These are phyloP conservation scores for Picea glauca DNA, from an alignment of 75 land plant species.

Conservation along the genomic window DNA sequence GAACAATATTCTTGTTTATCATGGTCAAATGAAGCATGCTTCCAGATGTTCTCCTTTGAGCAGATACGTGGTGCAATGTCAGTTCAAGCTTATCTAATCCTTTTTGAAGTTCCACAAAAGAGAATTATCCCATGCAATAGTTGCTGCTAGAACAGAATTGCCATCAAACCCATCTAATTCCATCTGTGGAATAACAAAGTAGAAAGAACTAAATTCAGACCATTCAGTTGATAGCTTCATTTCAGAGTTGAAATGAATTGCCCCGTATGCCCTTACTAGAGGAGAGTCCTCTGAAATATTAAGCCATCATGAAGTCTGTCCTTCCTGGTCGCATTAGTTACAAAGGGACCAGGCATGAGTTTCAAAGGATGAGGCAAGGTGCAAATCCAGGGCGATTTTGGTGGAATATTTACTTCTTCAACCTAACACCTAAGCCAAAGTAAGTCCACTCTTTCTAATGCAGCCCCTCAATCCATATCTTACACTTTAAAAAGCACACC, in stretches of 20 bases:
- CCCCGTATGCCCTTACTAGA: constrained; percentile 86
- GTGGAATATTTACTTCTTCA: too few relatives aligned
- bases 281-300: constrained; percentile 65
- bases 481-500: too few relatives aligned
- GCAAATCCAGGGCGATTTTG: too few relatives aligned
- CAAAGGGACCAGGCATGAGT: too few relatives aligned
- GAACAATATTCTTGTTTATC: constrained; percentile 41
- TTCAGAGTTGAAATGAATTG: constrained; percentile 79
- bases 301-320: too few relatives aligned
- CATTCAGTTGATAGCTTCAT: constrained; percentile 61
- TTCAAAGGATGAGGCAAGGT: too few relatives aligned
- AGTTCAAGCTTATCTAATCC: constrained; percentile 43
- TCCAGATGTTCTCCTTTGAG: background rate
- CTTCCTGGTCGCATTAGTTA: too few relatives aligned
- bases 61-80: constrained; percentile 48
- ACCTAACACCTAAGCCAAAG: too few relatives aligned
- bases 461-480: too few relatives aligned
- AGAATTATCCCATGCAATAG: constrained; percentile 82
- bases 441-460: too few relatives aligned
- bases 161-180: constrained; percentile 82
- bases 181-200: constrained; percentile 91
- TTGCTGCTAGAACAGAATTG: constrained; percentile 69
- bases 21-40: constrained; percentile 8
- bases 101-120: constrained; percentile 51
- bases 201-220: constrained; percentile 84